Conservation (phyloP, 106 monocot genomes). For the Vanilla planifolia region DNA sequence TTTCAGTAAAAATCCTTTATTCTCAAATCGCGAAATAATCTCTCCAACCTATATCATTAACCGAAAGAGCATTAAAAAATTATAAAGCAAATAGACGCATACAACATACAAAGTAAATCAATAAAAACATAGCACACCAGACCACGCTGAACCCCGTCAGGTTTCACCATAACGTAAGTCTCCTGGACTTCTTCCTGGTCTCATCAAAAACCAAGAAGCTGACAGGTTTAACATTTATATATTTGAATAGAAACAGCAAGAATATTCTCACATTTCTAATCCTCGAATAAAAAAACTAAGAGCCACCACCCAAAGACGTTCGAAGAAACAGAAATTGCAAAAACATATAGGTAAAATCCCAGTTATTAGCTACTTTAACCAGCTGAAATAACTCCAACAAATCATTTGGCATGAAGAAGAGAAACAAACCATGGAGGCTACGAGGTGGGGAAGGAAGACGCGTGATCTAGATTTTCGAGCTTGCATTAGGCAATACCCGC, state of each 20-base stretch:
- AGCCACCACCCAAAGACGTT: too few relatives aligned
- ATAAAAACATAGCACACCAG: constrained; percentile 35
- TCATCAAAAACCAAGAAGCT: constrained; percentile 3
- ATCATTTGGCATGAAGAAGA: too few relatives aligned
- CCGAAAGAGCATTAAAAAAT: background rate
- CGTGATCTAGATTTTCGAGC: background rate
- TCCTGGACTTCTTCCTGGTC: constrained; percentile 53
- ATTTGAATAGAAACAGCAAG: too few relatives aligned
- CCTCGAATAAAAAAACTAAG: too few relatives aligned
- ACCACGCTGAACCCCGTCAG: constrained; percentile 84
- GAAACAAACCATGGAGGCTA: constrained; percentile 5
- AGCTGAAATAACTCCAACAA: too few relatives aligned
- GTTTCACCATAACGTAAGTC: constrained; percentile 85
- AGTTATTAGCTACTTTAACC: too few relatives aligned
- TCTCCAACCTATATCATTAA: constrained; percentile 67
- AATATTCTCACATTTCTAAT: too few relatives aligned
- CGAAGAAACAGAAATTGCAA: too few relatives aligned
- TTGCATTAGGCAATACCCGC: background rate
- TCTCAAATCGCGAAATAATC: constrained; percentile 95
- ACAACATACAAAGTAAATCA: background rate
- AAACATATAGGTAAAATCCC: too few relatives aligned
- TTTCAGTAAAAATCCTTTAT: constrained; percentile 91
- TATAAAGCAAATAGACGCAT: background rate
- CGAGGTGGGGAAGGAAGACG: constrained; percentile 8
- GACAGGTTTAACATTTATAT: background rate